Percentiles rank a stretch among this genome's conserved stretches.
These are phyloP conservation scores for Murraya koenigii DNA, from an alignment of 345 rosid species.

Conservation along the genomic window DNA sequence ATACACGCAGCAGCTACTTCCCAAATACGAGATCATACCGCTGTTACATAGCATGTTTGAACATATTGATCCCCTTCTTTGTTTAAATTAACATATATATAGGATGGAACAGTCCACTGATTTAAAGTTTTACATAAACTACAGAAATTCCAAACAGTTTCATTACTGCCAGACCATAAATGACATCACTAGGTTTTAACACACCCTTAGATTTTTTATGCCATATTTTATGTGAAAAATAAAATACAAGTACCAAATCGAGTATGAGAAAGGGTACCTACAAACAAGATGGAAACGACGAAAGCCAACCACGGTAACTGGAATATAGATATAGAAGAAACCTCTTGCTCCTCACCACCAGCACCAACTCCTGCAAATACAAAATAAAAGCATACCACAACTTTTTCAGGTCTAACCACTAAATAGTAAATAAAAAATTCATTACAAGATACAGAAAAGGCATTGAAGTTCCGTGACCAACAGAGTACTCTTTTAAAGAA, in stretches of 20 bases:
- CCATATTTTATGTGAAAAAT: background rate
- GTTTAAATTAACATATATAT: too few relatives aligned
- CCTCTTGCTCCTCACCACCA: conserved; percentile 88
- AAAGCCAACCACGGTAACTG: conserved; percentile 84
- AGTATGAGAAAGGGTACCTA: conserved; percentile 78
- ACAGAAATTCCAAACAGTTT: background rate
- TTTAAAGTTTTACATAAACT: background rate
- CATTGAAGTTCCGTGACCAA: background rate
- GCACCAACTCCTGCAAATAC: conserved; percentile 87
- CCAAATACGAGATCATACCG: background rate
- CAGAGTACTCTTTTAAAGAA: background rate
- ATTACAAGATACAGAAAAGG: background rate
- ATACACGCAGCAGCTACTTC: background rate
- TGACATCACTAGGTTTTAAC: background rate
- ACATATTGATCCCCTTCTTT: background rate
- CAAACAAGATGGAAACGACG: conserved; percentile 81
- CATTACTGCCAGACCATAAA: background rate
- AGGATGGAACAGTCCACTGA: background rate
- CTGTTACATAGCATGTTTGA: background rate
- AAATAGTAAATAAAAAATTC: background rate
- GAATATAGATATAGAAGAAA: conserved; percentile 65
- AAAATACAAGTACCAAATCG: conserved; percentile 15
- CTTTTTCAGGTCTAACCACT: background rate
- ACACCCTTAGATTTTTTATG: background rate
- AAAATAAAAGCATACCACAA: background rate